Evolutionary conservation across 306 rosid genomes (phyloP), one percentile per base, ranked within the genome.

Genomic region (Lathyrus aphaca): DNA sequence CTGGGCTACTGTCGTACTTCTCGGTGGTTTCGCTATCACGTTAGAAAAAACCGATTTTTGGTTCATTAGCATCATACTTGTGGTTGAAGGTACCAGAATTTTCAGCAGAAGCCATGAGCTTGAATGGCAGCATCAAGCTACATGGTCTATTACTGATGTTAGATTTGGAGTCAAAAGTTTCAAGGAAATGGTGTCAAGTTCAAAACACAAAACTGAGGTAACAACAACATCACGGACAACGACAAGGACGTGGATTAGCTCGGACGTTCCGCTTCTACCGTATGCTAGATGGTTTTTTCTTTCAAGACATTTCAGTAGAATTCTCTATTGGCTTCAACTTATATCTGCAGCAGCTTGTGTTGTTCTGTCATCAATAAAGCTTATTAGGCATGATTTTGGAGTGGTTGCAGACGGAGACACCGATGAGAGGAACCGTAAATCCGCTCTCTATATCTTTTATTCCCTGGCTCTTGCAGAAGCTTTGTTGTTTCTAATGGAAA

Each of bases 41-140:
- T 77, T 92, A n/a, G 89, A 83, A 48, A 71, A 73, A 71, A 78
- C 91, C 0, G 96, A 89, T 60, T 92, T 89, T 66, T 89, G 96
- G 98, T 80, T 89, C 82, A 77, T 92, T 74, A 87, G 96, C 13
- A 78, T 94, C 78, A 90, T 94, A 61, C 69, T 90, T 58, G 55
- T 90, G 60, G 82, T 88, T 9, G 97, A 94, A 57, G 97, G 98
- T 27, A 73, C 97, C 30, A 70, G 98, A 44, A 85, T 94, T 30
- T 90, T 94, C 82, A 88, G 98, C 84, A 76, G 98, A 35, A 94
- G 97, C 30, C 97, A 82, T 39, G 97, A 94, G 74, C 95, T 94
- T 46, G 97, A 94, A 68, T 94, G 98, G 97, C 98, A 94, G 54
- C 97, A 90, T 73, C 92, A 90, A 75, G 86, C 97, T 25, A 94